Conservation (phyloP, 2,329 filamentous ascomycete genomes). For the Colletotrichum lentis region DNA sequence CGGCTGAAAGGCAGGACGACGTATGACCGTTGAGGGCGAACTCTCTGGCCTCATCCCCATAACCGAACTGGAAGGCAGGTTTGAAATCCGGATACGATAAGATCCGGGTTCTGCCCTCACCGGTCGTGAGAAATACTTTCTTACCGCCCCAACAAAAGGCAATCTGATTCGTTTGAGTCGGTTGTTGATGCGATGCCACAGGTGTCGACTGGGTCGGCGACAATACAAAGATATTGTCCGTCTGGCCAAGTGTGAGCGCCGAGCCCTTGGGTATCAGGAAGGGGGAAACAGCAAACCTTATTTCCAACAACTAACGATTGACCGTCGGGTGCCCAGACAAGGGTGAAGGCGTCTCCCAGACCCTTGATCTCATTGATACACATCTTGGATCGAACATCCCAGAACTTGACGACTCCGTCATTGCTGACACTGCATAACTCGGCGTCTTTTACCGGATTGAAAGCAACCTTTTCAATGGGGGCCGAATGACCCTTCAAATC, state of each 20-base stretch:
- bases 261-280: neutral
- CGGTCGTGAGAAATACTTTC: conserved; percentile 75
- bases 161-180: conserved; percentile 74
- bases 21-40: conserved; percentile 77
- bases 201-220: conserved; percentile 66
- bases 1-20: conserved; percentile 72
- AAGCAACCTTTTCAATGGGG: conserved; percentile 77
- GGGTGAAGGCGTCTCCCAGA: conserved; percentile 72
- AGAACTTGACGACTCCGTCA: conserved; percentile 79
- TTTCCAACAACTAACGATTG: conserved; percentile 75
- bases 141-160: conserved; percentile 77
- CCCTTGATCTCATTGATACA: conserved; percentile 74
- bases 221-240: conserved; percentile 69
- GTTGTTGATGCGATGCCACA: conserved; percentile 67
- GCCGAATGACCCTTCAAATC: conserved; percentile 74
- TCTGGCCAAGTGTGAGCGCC: conserved; percentile 51
- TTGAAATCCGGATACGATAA: conserved; percentile 72
- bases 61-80: conserved; percentile 60
- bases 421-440: conserved; percentile 78
- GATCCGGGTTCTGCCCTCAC: conserved; percentile 75
- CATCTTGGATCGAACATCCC: conserved; percentile 79
- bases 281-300: conserved; percentile 60
- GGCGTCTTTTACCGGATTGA: conserved; percentile 79
- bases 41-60: conserved; percentile 56
- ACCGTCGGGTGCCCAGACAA: conserved; percentile 79